Percentiles rank a stretch among this genome's conserved stretches.
phyloP scores from a whole-genome alignment of 768 basidiomycete genomes.

The Podaxis sp. region DNA sequence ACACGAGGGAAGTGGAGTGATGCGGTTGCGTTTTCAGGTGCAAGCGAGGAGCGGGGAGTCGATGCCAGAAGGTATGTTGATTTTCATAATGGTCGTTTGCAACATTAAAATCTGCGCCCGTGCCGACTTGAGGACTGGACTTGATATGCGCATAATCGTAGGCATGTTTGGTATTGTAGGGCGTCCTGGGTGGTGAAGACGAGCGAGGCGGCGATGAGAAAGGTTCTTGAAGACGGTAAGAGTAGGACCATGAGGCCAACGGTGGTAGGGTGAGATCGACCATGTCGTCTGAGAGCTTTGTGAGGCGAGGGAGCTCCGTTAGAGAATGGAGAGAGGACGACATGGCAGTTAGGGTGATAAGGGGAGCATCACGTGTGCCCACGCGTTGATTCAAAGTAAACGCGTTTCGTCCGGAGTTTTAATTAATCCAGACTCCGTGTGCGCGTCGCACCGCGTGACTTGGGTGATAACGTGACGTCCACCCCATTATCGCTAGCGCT shows the following conservation, averaged over 20 bases:
- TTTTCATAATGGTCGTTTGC: slow-evolving; percentile 27
- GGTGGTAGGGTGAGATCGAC: slow-evolving; percentile 21
- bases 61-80: slow-evolving; percentile 26
- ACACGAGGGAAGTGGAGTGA: slow-evolving; percentile 27
- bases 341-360: slow-evolving; percentile 49
- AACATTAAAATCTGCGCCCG: slow-evolving; percentile 23
- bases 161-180: slow-evolving; percentile 26
- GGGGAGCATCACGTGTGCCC: slow-evolving; percentile 40
- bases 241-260: slow-evolving; percentile 20
- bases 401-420: slow-evolving; percentile 42
- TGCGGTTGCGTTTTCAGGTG: slow-evolving; percentile 19
- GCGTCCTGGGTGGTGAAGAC: slow-evolving; percentile 41
- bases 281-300: slow-evolving; percentile 21
- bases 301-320: slow-evolving; percentile 20
- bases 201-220: slow-evolving; percentile 37
- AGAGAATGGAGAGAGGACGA: slow-evolving; percentile 31
- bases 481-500: background rate
- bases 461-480: slow-evolving; percentile 17
- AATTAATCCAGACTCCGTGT: slow-evolving; percentile 29
- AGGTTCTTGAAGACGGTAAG: slow-evolving; percentile 21
- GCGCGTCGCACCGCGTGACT: slow-evolving; percentile 35
- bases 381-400: slow-evolving; percentile 37
- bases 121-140: slow-evolving; percentile 34
- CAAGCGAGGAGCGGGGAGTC: slow-evolving; percentile 18
- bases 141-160: slow-evolving; percentile 32